These are phyloP conservation scores for Arabidopsis hybrid DNA, from an alignment of 441 rosid genomes.

Conservation along the genomic window DNA sequence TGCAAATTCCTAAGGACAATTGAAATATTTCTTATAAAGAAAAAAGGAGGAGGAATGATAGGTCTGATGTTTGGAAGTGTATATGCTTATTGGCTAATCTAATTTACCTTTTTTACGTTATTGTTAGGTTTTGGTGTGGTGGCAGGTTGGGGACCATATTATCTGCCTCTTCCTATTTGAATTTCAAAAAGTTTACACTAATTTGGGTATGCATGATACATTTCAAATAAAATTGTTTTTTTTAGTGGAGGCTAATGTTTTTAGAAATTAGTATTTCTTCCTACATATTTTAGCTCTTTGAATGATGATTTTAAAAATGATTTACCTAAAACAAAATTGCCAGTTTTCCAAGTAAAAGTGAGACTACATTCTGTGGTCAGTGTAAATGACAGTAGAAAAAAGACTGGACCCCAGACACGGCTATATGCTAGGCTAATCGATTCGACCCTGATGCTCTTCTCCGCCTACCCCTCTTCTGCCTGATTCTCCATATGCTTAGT, in stretches of 20 bases:
- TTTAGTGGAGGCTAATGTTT: neutral
- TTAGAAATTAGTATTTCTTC: neutral
- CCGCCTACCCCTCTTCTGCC: slow-evolving; percentile 75
- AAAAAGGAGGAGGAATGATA: neutral
- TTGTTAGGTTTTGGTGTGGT: slow-evolving; percentile 22
- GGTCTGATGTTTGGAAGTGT: slow-evolving; percentile 21
- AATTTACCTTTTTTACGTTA: slow-evolving; percentile 15
- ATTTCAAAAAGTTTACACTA: slow-evolving; percentile 17
- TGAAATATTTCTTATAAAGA: neutral
- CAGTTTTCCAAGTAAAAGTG: slow-evolving; percentile 2
- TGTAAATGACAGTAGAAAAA: slow-evolving; percentile 10
- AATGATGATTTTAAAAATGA: neutral
- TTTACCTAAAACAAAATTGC: slow-evolving; percentile 22
- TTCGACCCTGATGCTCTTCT: slow-evolving; percentile 59
- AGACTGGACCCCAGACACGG: slow-evolving; percentile 9
- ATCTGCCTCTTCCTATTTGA: slow-evolving; percentile 32
- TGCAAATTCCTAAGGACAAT: neutral
- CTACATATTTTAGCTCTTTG: neutral
- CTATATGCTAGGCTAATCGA: slow-evolving; percentile 42
- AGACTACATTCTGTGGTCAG: slow-evolving; percentile 44
- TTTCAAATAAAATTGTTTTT: neutral
- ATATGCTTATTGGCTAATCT: slow-evolving; percentile 17
- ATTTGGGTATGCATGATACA: neutral
- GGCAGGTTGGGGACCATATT: slow-evolving; percentile 24
- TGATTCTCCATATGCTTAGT: slow-evolving; percentile 74